These are phyloP conservation scores for Alternaria triticimaculans DNA, from an alignment of 2,329 filamentous ascomycete species.

Conservation along the genomic window DNA sequence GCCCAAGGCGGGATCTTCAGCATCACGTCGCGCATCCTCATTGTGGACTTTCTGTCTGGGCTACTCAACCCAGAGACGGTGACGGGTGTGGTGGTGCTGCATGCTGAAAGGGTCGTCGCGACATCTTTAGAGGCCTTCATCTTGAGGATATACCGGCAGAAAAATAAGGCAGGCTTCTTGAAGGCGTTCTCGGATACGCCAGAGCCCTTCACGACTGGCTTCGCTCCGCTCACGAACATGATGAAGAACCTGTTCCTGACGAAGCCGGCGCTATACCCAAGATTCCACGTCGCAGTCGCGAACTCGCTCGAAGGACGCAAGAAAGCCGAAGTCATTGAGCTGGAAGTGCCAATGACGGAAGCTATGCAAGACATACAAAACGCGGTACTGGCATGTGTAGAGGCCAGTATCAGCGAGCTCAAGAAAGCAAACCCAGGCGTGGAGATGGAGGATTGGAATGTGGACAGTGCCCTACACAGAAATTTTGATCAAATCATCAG, in stretches of 20 bases:
- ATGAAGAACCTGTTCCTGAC: conserved; percentile 90
- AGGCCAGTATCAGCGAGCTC: conserved; percentile 90
- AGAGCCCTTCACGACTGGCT: conserved; percentile 87
- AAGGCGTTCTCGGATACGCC: conserved; percentile 96
- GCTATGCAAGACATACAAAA: conserved; percentile 93
- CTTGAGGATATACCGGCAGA: conserved; percentile 88
- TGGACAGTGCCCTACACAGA: conserved; percentile 89
- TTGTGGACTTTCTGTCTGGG: conserved; percentile 88
- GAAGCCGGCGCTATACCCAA: conserved; percentile 88
- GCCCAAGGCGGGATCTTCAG: conserved; percentile 88
- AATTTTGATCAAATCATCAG: conserved; percentile 91
- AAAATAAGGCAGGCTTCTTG: conserved; percentile 91
- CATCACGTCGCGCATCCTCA: conserved; percentile 92
- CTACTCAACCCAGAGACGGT: conserved; percentile 83
- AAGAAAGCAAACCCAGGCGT: conserved; percentile 89
- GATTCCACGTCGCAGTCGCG: conserved; percentile 90
- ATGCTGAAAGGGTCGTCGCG: conserved; percentile 84
- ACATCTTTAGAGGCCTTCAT: conserved; percentile 96
- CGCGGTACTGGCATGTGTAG: conserved; percentile 93
- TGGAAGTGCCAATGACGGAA: conserved; percentile 95
- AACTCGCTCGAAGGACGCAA: conserved; percentile 87
- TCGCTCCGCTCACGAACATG: conserved; percentile 86
- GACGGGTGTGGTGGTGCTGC: conserved; percentile 84
- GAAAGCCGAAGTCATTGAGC: conserved; percentile 95
- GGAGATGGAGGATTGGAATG: conserved; percentile 96